Evolutionary conservation across 441 rosid genomes (phyloP).

Genomic region (Macaranga tanarius): DNA sequence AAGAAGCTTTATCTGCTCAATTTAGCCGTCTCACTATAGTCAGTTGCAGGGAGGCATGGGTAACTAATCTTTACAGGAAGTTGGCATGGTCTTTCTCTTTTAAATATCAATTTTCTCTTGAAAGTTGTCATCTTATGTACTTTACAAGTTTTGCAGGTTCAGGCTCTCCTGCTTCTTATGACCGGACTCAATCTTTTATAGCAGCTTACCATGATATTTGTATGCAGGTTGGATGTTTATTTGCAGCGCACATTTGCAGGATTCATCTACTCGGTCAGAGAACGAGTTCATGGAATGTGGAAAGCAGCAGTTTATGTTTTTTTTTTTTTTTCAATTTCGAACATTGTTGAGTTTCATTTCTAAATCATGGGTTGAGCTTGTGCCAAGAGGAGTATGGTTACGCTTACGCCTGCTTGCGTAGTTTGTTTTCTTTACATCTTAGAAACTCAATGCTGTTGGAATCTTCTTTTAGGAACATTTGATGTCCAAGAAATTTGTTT

Average conservation of each 20-base stretch:
- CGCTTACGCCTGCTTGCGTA: not conserved
- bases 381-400: not conserved
- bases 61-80: conserved; percentile 15
- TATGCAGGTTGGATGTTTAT: conserved; percentile 43
- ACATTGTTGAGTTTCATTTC: not conserved
- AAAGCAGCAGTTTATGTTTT: not conserved
- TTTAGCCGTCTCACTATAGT: conserved; percentile 14
- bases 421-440: not conserved
- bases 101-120: not conserved
- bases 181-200: conserved; percentile 33
- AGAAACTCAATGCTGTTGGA: not conserved
- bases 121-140: conserved; percentile 27
- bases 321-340: not conserved
- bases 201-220: conserved; percentile 44
- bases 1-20: conserved; percentile 20
- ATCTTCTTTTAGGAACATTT: not conserved
- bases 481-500: not conserved
- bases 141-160: conserved; percentile 45
- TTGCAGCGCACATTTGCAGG: conserved; percentile 36
- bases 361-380: not conserved
- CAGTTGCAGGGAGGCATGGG: conserved; percentile 24
- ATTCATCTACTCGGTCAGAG: not conserved
- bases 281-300: not conserved
- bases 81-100: conserved; percentile 3
- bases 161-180: conserved; percentile 43